Conservation (phyloP, 371 early-diverging fungal species). For the Mucor plumbeus region DNA sequence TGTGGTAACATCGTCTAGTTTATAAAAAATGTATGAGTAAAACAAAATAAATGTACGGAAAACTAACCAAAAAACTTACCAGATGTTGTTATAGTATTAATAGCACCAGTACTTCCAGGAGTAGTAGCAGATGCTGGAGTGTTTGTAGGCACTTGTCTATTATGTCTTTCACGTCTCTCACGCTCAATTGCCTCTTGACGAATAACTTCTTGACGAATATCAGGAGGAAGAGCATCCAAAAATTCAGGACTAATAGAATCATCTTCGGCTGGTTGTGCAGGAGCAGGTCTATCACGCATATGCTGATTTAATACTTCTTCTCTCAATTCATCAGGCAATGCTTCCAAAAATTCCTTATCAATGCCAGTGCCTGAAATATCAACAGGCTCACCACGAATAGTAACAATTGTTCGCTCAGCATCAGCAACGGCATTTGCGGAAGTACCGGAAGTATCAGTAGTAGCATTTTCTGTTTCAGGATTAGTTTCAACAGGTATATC, state of each 20-base stretch:
- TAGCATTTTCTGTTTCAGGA: conserved; percentile 55
- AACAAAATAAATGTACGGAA: neutral
- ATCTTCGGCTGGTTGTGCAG: conserved; percentile 33
- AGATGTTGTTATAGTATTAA: neutral
- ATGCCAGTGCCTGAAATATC: conserved; percentile 96
- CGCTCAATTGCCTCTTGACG: conserved; percentile 68
- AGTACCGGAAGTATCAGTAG: neutral
- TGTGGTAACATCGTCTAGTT: neutral
- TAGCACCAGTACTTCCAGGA: neutral
- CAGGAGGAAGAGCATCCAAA: conserved; percentile 80
- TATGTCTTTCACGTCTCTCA: conserved; percentile 55
- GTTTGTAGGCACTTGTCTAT: conserved; percentile 35
- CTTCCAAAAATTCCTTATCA: conserved; percentile 93
- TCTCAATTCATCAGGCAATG: conserved; percentile 94
- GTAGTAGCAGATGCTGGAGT: conserved; percentile 9
- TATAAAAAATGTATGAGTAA: neutral
- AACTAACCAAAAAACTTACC: conserved; percentile 2
- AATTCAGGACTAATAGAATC: conserved; percentile 76
- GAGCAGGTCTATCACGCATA: conserved; percentile 30
- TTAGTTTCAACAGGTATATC: conserved; percentile 90
- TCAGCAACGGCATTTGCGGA: neutral
- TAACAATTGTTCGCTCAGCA: conserved; percentile 47
- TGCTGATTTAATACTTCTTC: conserved; percentile 88
- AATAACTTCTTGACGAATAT: conserved; percentile 81
- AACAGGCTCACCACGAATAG: conserved; percentile 61